Percentiles rank a stretch among this genome's conserved stretches.
These are phyloP conservation scores for Agaricus blazei DNA, from an alignment of 768 basidiomycete species.

Conservation along the genomic window DNA sequence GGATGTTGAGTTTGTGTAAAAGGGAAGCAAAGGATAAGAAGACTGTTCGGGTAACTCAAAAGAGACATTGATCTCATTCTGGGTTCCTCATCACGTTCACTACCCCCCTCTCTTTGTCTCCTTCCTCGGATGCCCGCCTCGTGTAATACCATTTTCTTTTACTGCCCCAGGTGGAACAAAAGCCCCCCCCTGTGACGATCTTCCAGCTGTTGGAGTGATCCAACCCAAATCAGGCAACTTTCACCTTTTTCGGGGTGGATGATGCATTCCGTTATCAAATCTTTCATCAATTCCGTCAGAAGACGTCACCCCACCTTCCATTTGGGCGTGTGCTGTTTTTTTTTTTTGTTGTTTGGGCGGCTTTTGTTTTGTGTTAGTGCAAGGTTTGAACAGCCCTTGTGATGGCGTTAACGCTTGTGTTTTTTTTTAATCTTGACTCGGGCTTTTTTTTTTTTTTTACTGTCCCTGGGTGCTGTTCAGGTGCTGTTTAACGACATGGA, in stretches of 20 bases:
- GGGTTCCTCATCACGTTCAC: too few species aligned
- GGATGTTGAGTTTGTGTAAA: background rate
- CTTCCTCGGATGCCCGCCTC: too few species aligned
- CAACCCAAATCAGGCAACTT: background rate
- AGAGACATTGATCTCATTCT: background rate
- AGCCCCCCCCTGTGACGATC: background rate
- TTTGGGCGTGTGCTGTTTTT: background rate
- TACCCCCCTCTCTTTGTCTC: too few species aligned
- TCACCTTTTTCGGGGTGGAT: background rate
- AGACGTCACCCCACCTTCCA: conserved; percentile 4
- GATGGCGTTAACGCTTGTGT: too few species aligned
- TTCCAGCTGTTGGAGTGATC: background rate
- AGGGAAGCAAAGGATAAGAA: background rate
- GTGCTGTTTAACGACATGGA: too few species aligned
- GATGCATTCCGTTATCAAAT: conserved; percentile 2
- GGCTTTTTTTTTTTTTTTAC: too few species aligned
- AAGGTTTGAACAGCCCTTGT: too few species aligned
- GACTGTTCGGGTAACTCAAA: background rate
- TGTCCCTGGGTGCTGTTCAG: too few species aligned
- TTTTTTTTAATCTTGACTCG: too few species aligned
- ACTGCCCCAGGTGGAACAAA: background rate
- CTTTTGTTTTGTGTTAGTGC: background rate
- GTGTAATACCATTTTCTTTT: too few species aligned
- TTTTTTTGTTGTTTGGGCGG: background rate
- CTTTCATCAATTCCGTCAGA: background rate